A percentile compares a stretch with the other conserved stretches of the same genome.
phyloP scores from a whole-genome alignment of 2,329 filamentous ascomycete species.

The Epichloe hybrida region DNA sequence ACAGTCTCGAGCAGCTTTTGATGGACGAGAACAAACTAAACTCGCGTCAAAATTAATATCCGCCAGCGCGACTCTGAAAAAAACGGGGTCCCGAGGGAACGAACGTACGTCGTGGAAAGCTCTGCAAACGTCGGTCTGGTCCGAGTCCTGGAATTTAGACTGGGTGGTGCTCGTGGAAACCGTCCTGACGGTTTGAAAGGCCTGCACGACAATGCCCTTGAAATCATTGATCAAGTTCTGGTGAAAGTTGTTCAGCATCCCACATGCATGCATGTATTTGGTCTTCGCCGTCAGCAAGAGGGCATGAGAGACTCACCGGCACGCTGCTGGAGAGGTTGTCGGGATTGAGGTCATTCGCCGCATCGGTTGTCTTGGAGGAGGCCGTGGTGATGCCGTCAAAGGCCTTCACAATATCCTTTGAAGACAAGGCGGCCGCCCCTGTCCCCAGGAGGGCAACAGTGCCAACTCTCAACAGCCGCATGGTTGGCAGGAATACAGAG shows the following conservation, averaged over 20 bases:
- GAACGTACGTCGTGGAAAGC: slow-evolving; percentile 6
- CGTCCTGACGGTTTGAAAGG: background rate
- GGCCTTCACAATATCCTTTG: slow-evolving; percentile 3
- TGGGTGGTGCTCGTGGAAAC: background rate
- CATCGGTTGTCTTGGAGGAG: slow-evolving; percentile 5
- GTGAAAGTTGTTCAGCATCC: too few relatives aligned
- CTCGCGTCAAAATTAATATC: too few relatives aligned
- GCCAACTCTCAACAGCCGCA: slow-evolving; percentile 9
- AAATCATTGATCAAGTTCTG: background rate
- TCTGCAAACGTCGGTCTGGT: slow-evolving; percentile 8
- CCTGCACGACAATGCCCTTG: background rate
- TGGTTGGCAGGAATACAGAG: too few relatives aligned
- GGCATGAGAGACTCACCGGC: background rate
- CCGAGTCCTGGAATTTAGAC: slow-evolving; percentile 2
- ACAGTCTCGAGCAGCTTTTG: slow-evolving; percentile 9
- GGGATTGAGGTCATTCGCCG: slow-evolving; percentile 2
- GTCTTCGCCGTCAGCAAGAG: background rate
- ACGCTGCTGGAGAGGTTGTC: background rate
- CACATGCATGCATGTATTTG: background rate
- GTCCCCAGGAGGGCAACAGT: slow-evolving; percentile 8
- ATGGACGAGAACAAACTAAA: slow-evolving; percentile 9
- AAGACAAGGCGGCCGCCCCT: slow-evolving; percentile 4
- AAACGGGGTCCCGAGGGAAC: too few relatives aligned
- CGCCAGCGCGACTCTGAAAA: too few relatives aligned
- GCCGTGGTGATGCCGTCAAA: slow-evolving; percentile 7